A percentile compares a stretch with the other conserved stretches of the same genome.
Conservation (phyloP, 805 yeast species). For the Monosporozyma unispora region DNA sequence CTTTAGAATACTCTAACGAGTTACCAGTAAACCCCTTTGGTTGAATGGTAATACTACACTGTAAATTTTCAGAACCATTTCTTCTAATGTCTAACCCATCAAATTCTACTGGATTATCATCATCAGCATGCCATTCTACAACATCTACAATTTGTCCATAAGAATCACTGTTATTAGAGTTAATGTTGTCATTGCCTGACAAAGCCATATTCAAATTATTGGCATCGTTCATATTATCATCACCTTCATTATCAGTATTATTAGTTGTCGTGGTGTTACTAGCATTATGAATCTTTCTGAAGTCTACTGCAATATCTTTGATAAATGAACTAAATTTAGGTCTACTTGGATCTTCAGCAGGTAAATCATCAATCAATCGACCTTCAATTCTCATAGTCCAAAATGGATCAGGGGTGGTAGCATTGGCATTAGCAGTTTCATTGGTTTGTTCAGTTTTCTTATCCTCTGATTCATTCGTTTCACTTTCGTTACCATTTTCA, state of each 20-base stretch:
- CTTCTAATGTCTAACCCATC: conserved; percentile 88
- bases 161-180: neutral
- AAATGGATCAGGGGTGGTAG: conserved; percentile 28
- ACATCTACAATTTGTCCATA: conserved; percentile 18
- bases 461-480: neutral
- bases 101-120: conserved; percentile 45
- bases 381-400: conserved; percentile 94
- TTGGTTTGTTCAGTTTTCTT: neutral
- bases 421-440: neutral
- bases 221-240: neutral
- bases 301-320: conserved; percentile 77
- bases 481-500: conserved; percentile 2
- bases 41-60: conserved; percentile 68
- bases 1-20: conserved; percentile 50
- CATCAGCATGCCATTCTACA: conserved; percentile 86
- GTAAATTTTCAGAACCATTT: conserved; percentile 56
- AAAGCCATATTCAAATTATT: neutral
- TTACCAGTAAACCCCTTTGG: conserved; percentile 67
- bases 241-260: neutral
- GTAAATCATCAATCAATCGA: conserved; percentile 47
- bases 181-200: neutral
- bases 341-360: conserved; percentile 40
- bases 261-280: neutral
- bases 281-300: conserved; percentile 26
- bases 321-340: conserved; percentile 70